These are phyloP conservation scores for Acer yangbiense DNA, from an alignment of 345 rosid species.

Conservation along the genomic window DNA sequence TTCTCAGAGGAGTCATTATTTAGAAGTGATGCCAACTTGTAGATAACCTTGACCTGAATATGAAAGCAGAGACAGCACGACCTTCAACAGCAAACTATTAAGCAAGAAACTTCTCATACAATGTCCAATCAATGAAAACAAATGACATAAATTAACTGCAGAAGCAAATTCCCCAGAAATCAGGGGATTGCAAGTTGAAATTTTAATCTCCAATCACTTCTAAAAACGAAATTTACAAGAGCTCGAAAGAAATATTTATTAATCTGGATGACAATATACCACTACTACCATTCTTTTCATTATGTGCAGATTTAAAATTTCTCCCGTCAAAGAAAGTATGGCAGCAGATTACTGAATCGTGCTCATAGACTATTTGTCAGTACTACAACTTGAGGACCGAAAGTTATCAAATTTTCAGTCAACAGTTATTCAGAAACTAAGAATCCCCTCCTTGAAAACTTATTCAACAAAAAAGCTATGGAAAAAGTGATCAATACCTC, in stretches of 20 bases:
- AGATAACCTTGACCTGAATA: neutral
- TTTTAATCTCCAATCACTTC: too few relatives aligned
- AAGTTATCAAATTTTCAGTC: neutral
- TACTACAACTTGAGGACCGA: neutral
- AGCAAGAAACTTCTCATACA: neutral
- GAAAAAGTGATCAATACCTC: neutral
- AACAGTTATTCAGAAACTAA: neutral
- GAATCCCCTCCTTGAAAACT: neutral
- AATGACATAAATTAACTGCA: neutral
- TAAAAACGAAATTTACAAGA: too few relatives aligned
- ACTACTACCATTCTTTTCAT: too few relatives aligned
- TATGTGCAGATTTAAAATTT: too few relatives aligned
- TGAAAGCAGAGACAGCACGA: neutral
- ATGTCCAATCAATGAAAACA: neutral
- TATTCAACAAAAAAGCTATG: neutral
- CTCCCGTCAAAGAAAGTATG: too few relatives aligned
- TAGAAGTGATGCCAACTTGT: neutral
- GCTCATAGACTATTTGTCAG: too few relatives aligned
- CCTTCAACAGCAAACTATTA: slow-evolving; percentile 2
- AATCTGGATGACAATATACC: too few relatives aligned
- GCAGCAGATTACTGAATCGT: too few relatives aligned
- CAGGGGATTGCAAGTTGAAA: too few relatives aligned
- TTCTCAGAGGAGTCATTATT: neutral
- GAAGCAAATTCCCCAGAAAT: neutral
- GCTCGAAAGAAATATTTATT: too few relatives aligned